These are phyloP conservation scores for Boletus speciosus DNA, from an alignment of 768 basidiomycete species.

Conservation along the genomic window DNA sequence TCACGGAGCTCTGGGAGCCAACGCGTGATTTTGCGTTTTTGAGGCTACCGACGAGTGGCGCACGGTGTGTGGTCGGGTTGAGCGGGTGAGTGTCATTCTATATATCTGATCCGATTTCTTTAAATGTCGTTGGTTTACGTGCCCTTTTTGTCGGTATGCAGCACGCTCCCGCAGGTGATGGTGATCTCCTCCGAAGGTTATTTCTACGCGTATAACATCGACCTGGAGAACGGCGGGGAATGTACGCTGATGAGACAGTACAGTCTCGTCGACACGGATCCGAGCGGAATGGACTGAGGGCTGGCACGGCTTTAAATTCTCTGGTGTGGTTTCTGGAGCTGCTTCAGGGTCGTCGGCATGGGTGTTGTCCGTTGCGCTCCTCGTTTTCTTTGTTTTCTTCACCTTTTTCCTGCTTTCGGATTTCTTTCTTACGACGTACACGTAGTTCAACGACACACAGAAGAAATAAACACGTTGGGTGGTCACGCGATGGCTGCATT, in stretches of 20 bases:
- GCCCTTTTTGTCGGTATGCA: conserved; percentile 26
- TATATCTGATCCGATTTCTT: neutral
- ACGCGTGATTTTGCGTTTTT: conserved; percentile 91
- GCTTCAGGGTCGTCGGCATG: neutral
- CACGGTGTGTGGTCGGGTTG: conserved; percentile 83
- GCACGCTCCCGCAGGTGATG: conserved; percentile 95
- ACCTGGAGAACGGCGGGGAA: conserved; percentile 94
- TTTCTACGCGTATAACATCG: conserved; percentile 94
- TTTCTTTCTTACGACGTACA: conserved; percentile 1
- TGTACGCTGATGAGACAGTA: conserved; percentile 95
- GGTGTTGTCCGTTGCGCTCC: neutral
- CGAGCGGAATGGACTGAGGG: conserved; percentile 29
- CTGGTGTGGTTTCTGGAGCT: neutral
- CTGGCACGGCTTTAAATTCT: neutral
- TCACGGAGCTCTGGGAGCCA: conserved; percentile 98
- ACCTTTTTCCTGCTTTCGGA: neutral
- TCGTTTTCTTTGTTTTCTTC: neutral
- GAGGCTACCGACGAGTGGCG: conserved; percentile 73
- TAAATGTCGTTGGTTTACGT: neutral
- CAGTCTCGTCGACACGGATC: conserved; percentile 38
- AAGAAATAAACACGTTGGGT: neutral
- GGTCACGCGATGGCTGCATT: neutral
- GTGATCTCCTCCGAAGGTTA: conserved; percentile 94
- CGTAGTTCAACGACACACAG: neutral
- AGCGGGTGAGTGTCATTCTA: conserved; percentile 61